Conservation (phyloP, 2,329 filamentous ascomycete species). For the Alternaria postmessia region DNA sequence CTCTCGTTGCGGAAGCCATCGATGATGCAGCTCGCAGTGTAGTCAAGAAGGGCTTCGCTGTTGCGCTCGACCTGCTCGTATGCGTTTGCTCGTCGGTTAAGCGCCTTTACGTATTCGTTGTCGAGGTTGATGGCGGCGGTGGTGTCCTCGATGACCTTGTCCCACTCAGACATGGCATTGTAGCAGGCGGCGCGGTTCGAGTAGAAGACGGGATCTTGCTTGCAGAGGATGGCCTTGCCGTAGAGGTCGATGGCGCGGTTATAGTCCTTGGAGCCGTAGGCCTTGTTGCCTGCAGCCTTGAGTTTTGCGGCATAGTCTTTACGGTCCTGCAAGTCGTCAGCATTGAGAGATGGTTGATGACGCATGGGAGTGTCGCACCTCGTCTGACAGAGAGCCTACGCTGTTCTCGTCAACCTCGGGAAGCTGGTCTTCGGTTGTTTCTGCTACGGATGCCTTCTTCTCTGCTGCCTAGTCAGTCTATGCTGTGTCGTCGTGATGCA, state of each 20-base stretch:
- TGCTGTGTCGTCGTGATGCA: background rate
- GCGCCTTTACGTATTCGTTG: slow-evolving; percentile 94
- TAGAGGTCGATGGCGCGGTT: slow-evolving; percentile 93
- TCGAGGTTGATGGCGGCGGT: slow-evolving; percentile 94
- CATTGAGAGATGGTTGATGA: background rate
- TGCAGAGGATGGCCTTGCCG: slow-evolving; percentile 94
- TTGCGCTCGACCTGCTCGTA: slow-evolving; percentile 93
- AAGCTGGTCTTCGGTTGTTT: slow-evolving; percentile 55
- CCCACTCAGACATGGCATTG: slow-evolving; percentile 91
- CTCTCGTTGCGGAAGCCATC: slow-evolving; percentile 94
- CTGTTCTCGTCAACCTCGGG: slow-evolving; percentile 59
- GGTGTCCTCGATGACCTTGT: slow-evolving; percentile 96
- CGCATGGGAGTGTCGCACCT: slow-evolving; percentile 34
- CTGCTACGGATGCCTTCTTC: slow-evolving; percentile 49
- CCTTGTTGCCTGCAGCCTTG: slow-evolving; percentile 95
- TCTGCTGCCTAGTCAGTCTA: slow-evolving; percentile 42
- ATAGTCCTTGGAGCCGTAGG: slow-evolving; percentile 94
- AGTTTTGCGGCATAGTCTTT: slow-evolving; percentile 89
- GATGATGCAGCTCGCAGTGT: slow-evolving; percentile 98
- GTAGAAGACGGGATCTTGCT: slow-evolving; percentile 97
- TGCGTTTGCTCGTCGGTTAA: slow-evolving; percentile 94
- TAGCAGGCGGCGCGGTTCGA: slow-evolving; percentile 98
- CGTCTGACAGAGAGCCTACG: slow-evolving; percentile 55
- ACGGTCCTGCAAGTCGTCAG: slow-evolving; percentile 69
- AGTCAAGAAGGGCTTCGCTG: slow-evolving; percentile 95